Conservation (phyloP, 192 early-diverging fungal species). For the Backusella psychrophila region DNA sequence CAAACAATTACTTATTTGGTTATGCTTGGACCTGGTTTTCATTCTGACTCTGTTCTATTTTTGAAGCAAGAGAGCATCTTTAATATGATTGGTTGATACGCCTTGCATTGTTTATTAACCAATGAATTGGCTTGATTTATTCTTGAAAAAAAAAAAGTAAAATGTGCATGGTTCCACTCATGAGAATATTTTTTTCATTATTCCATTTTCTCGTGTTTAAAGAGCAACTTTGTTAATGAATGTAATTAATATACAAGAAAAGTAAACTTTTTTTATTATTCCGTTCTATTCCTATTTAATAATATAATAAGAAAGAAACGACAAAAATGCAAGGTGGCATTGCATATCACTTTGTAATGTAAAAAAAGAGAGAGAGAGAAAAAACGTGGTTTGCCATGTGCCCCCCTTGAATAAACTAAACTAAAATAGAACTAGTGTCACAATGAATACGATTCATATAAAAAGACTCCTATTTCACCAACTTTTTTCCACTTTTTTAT, state of each 20-base stretch:
- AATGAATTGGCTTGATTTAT: not conserved
- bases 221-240: not conserved
- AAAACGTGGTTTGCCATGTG: slow-evolving; percentile 9
- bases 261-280: not conserved
- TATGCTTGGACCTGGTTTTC: not conserved
- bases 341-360: not conserved
- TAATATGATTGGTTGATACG: not conserved
- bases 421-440: not conserved
- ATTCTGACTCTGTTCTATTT: not conserved
- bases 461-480: not conserved
- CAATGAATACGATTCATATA: not conserved
- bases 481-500: not conserved
- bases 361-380: not conserved
- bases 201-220: not conserved
- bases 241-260: not conserved
- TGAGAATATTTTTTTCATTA: not conserved
- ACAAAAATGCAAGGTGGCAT: not conserved
- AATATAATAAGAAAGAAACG: not conserved
- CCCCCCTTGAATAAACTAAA: not conserved
- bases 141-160: not conserved
- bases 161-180: not conserved
- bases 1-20: too few species aligned
- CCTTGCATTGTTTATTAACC: not conserved
- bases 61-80: not conserved
- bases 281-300: too few species aligned